phyloP scores from a whole-genome alignment of 1,284 basidiomycete genomes.

The Cryptococcus sp. region DNA sequence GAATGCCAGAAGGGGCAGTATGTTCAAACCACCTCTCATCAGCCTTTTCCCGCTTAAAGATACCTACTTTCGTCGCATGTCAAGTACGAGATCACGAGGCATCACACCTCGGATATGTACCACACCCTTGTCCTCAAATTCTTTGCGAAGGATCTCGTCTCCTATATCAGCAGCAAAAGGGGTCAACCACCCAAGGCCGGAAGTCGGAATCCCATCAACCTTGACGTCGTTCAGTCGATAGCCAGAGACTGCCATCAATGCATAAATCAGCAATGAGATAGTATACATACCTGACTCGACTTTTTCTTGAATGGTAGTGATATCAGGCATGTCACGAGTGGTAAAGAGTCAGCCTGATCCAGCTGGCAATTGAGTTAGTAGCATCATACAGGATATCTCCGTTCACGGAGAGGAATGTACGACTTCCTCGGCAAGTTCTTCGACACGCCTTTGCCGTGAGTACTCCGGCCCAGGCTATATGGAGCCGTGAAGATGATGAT shows the following conservation, averaged over 20 bases:
- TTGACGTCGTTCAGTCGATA: neutral
- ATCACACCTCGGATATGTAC: conserved; percentile 18
- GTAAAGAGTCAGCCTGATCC: too few species aligned
- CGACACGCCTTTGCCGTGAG: too few species aligned
- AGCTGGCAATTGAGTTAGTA: too few species aligned
- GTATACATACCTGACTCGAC: neutral
- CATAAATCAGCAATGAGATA: neutral
- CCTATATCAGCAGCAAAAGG: conserved; percentile 8
- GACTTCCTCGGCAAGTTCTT: too few species aligned
- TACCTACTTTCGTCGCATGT: conserved; percentile 2
- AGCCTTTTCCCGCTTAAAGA: neutral
- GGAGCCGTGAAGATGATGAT: too few species aligned
- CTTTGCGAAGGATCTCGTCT: conserved; percentile 9
- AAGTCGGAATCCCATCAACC: neutral
- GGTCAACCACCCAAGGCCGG: conserved; percentile 9
- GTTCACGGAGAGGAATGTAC: too few species aligned
- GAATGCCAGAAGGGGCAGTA: conserved; percentile 9
- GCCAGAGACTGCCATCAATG: neutral
- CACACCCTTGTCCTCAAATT: conserved; percentile 15
- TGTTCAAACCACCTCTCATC: conserved; percentile 5
- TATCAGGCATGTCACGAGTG: neutral
- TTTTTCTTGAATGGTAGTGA: neutral
- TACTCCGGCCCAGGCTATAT: too few species aligned
- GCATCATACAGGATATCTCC: too few species aligned
- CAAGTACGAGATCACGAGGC: conserved; percentile 14